These are phyloP conservation scores for Ganoderma boninense DNA, from an alignment of 1,284 basidiomycete species.

Conservation along the genomic window DNA sequence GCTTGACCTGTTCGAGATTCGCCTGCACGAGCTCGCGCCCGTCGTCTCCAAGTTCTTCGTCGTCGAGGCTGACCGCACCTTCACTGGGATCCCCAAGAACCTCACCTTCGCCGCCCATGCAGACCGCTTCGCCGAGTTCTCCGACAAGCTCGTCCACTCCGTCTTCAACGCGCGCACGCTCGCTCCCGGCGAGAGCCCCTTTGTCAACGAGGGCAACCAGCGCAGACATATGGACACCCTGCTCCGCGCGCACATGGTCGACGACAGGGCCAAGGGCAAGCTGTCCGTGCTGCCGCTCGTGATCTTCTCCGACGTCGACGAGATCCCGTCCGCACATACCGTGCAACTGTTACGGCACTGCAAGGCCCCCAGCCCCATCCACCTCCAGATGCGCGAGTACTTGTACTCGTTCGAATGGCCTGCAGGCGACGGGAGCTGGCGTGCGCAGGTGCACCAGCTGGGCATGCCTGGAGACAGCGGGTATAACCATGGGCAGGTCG, in stretches of 20 bases:
- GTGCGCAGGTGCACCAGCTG: slow-evolving; percentile 57
- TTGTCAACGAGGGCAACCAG: slow-evolving; percentile 47
- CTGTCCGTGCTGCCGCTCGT: slow-evolving; percentile 52
- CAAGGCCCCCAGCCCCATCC: slow-evolving; percentile 62
- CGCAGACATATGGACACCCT: slow-evolving; percentile 53
- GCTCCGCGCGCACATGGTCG: slow-evolving; percentile 47
- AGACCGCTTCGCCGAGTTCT: slow-evolving; percentile 58
- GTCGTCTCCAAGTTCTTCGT: slow-evolving; percentile 74
- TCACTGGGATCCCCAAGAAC: slow-evolving; percentile 67
- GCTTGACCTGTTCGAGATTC: slow-evolving; percentile 74
- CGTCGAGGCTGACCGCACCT: slow-evolving; percentile 69
- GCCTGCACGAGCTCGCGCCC: slow-evolving; percentile 69
- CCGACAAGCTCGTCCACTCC: slow-evolving; percentile 63
- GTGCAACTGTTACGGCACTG: slow-evolving; percentile 66
- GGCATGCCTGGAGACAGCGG: slow-evolving; percentile 24
- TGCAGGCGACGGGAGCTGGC: slow-evolving; percentile 52
- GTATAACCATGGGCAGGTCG: slow-evolving; percentile 66
- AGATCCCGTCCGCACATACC: slow-evolving; percentile 67
- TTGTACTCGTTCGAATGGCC: slow-evolving; percentile 57
- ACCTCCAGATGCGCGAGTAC: slow-evolving; percentile 72
- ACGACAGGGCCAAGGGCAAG: slow-evolving; percentile 37
- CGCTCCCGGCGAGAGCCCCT: slow-evolving; percentile 46
- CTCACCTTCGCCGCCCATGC: slow-evolving; percentile 58
- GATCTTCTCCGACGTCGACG: slow-evolving; percentile 76
- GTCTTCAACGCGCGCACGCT: slow-evolving; percentile 36